phyloP scores from a whole-genome alignment of 306 rosid species.

The Dalbergia oliveri region DNA sequence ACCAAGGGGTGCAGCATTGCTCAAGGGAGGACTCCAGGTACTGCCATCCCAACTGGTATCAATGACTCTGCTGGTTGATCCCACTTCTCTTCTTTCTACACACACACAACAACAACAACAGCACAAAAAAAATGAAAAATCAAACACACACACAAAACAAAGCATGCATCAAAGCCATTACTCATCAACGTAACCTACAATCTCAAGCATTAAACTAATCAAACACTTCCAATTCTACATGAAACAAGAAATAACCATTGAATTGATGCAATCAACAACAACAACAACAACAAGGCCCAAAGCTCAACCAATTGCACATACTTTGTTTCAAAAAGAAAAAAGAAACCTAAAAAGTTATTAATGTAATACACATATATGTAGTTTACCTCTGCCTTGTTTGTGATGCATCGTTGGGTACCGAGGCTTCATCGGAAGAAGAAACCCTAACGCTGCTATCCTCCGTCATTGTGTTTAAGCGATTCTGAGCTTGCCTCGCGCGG shows the following conservation, averaged over 20 bases:
- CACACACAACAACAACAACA: background rate
- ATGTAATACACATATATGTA: background rate
- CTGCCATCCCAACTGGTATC: conserved; percentile 60
- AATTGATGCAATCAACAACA: conserved; percentile 14
- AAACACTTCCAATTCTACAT: background rate
- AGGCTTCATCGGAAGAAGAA: conserved; percentile 60
- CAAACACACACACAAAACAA: background rate
- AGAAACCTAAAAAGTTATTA: background rate
- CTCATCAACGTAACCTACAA: conserved; percentile 5
- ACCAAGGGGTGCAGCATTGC: conserved; percentile 50
- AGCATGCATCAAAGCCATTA: conserved; percentile 16
- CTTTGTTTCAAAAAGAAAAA: background rate
- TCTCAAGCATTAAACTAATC: background rate
- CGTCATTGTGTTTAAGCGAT: conserved; percentile 50
- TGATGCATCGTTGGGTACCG: conserved; percentile 57
- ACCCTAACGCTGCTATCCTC: conserved; percentile 72
- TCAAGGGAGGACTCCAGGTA: conserved; percentile 65
- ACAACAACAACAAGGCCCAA: background rate
- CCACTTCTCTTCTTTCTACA: conserved; percentile 93
- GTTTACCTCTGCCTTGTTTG: conserved; percentile 83
- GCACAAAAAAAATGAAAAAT: background rate
- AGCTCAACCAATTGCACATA: conserved; percentile 8
- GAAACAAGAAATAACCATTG: background rate
- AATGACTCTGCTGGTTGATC: conserved; percentile 92
- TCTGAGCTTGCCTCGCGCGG: background rate